These are phyloP conservation scores for Alternaria brassicae DNA, from an alignment of 2,329 filamentous ascomycete species.

Conservation along the genomic window DNA sequence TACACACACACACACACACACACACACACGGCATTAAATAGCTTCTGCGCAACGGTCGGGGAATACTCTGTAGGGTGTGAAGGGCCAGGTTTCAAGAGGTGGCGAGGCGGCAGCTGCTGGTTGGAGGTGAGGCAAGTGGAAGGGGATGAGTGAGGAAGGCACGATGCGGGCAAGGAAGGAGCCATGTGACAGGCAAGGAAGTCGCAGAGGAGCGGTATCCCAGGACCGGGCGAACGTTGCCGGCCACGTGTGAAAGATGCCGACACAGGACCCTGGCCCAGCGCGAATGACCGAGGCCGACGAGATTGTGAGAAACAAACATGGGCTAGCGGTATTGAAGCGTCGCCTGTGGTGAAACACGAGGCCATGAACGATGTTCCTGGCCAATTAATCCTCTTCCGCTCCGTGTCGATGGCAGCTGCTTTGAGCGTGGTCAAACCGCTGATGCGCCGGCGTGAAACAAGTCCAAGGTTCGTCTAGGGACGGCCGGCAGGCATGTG, in stretches of 20 bases:
- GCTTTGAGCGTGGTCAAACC: constrained; percentile 42
- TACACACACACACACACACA: too few relatives aligned
- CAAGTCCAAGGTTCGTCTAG: constrained; percentile 31
- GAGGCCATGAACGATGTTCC: constrained; percentile 24
- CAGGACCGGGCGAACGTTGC: constrained; percentile 9
- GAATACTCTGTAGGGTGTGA: not conserved
- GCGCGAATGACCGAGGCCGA: not conserved
- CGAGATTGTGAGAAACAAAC: constrained; percentile 2
- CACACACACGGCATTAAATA: not conserved
- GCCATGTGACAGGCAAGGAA: constrained; percentile 3
- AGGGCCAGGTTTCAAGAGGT: constrained; percentile 37
- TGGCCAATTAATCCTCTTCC: constrained; percentile 19
- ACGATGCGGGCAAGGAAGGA: constrained; percentile 1
- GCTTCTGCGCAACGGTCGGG: constrained; percentile 6
- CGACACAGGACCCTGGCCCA: constrained; percentile 1
- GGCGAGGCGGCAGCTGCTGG: constrained; percentile 13
- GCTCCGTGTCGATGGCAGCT: constrained; percentile 17
- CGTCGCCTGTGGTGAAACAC: constrained; percentile 25
- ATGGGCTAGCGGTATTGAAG: constrained; percentile 5
- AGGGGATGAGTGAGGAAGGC: not conserved
- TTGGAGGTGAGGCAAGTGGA: constrained; percentile 9
- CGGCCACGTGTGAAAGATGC: constrained; percentile 22
- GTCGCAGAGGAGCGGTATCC: not conserved
- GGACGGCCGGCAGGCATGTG: constrained; percentile 24
- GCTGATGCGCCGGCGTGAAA: constrained; percentile 37